A percentile compares a stretch with the other conserved stretches of the same genome.
Conservation (phyloP, 345 rosid species). For the Stellera chamaejasme region DNA sequence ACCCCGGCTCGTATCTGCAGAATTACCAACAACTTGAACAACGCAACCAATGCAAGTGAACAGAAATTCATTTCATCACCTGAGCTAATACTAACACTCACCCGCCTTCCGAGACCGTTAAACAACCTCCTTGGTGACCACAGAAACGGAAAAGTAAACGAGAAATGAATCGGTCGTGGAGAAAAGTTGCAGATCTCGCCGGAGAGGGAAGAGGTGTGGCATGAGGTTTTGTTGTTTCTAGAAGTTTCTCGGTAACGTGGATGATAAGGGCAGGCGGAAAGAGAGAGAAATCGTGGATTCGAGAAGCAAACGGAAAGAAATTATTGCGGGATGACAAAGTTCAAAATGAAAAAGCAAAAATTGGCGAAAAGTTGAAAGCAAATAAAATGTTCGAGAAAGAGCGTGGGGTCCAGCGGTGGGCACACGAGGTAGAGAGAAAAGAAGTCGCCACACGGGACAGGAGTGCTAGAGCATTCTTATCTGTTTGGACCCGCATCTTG, state of each 20-base stretch:
- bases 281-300: slow-evolving; percentile 22
- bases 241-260: slow-evolving; percentile 63
- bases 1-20: slow-evolving; percentile 6
- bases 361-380: no score
- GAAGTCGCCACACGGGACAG: slow-evolving; percentile 32
- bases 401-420: slow-evolving; percentile 15
- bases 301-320: slow-evolving; percentile 22
- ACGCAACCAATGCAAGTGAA: slow-evolving; percentile 7
- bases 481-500: background rate
- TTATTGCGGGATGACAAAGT: background rate
- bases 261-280: slow-evolving; percentile 31
- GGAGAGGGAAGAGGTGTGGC: background rate
- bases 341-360: slow-evolving; percentile 14
- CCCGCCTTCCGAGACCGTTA: background rate
- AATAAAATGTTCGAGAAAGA: background rate
- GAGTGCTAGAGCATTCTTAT: slow-evolving; percentile 14
- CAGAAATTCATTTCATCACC: background rate
- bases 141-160: slow-evolving; percentile 11
- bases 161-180: background rate
- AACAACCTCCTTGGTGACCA: slow-evolving; percentile 3
- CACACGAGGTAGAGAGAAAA: slow-evolving; percentile 11
- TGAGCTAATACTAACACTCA: background rate
- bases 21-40: slow-evolving; percentile 5
- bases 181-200: background rate
- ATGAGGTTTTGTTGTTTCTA: slow-evolving; percentile 42